Conservation (phyloP, 1,284 basidiomycete species). For the Fomitopsis schrenkii region DNA sequence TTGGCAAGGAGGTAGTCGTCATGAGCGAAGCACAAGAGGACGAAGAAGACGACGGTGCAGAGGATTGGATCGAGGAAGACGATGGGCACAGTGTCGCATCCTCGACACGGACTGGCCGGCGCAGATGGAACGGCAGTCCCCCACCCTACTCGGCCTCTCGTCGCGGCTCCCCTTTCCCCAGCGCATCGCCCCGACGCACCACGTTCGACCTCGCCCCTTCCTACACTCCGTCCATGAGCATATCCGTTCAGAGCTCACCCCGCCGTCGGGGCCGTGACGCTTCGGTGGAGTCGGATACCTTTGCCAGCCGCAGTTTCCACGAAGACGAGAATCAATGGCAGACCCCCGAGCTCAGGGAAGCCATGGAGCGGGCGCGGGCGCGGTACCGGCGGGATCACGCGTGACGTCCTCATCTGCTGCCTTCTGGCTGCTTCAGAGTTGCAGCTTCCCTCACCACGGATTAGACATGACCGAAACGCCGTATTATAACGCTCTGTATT, state of each 20-base stretch:
- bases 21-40: slow-evolving; percentile 69
- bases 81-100: slow-evolving; percentile 25
- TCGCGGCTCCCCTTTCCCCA: slow-evolving; percentile 22
- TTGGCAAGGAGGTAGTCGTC: slow-evolving; percentile 67
- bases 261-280: slow-evolving; percentile 5
- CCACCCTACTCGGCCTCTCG: slow-evolving; percentile 26
- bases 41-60: slow-evolving; percentile 68
- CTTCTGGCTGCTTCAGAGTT: not conserved
- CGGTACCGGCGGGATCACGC: slow-evolving; percentile 26
- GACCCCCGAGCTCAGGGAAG: slow-evolving; percentile 57
- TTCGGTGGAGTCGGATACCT: slow-evolving; percentile 29
- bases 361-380: slow-evolving; percentile 58
- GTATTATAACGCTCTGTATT: not conserved
- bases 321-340: slow-evolving; percentile 43
- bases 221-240: slow-evolving; percentile 13
- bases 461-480: not conserved
- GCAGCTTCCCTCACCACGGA: not conserved
- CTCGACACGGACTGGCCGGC: slow-evolving; percentile 25
- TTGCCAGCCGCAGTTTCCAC: slow-evolving; percentile 23
- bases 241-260: slow-evolving; percentile 14
- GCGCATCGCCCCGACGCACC: slow-evolving; percentile 29
- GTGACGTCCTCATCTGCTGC: not conserved
- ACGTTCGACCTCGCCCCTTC: slow-evolving; percentile 24
- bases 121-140: slow-evolving; percentile 11
- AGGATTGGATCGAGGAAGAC: slow-evolving; percentile 47